Base-by-base conservation (phyloP, 1,284 basidiomycete species). In the Pseudozyma tsukubaensis region DNA sequence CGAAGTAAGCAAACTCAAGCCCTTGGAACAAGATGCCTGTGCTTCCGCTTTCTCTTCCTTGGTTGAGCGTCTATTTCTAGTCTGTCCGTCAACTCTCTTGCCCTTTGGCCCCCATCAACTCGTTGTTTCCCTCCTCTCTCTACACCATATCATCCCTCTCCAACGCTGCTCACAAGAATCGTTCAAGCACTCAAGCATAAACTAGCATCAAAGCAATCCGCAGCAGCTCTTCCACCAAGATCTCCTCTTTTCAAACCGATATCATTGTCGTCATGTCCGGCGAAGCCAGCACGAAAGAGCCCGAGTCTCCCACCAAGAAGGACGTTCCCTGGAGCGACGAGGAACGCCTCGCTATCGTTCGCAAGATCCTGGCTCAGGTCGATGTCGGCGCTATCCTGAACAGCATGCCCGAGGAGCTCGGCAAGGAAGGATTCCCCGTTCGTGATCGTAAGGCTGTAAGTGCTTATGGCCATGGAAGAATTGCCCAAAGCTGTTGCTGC, bases 261-360 rank as follows among this genome's bases (percentile, higher is more conserved):
- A n/a, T n/a, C 42, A 43, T 43, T n/a, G 42, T 39, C 37, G 44
- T 35, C 13, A 32, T 29, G 40, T 44, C 21, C 21, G 19, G 44
- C 11, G 51, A 10, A 12, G 24, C 29, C 4, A 36, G 24, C 24
- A 29, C 24, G 3, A 29, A 8, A 11, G 51, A 45, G 6, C 34
- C 19, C 16, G 54, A 50, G 10, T 61, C 49, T 49, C 44, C 32
- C 36, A 6, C 7, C 34, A 60, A 64, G 35, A 19, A 6, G 24
- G 48, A 57, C 11, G 34, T 43, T 49, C 64, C 59, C 1, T 67
- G 70, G 64, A 60, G 52, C 19, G 51, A 72, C 43, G 35, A 56
- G 13, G 64, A 64, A 34, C 60, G 70, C 16, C 19, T 6, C 50
- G 9, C 67, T 29, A 67, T 72, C 37, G 53, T 72, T 16, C 32